Percentiles rank a stretch among this genome's conserved stretches.
These are phyloP conservation scores for Melampsora americana DNA, from an alignment of 1,284 basidiomycete species.

Conservation along the genomic window DNA sequence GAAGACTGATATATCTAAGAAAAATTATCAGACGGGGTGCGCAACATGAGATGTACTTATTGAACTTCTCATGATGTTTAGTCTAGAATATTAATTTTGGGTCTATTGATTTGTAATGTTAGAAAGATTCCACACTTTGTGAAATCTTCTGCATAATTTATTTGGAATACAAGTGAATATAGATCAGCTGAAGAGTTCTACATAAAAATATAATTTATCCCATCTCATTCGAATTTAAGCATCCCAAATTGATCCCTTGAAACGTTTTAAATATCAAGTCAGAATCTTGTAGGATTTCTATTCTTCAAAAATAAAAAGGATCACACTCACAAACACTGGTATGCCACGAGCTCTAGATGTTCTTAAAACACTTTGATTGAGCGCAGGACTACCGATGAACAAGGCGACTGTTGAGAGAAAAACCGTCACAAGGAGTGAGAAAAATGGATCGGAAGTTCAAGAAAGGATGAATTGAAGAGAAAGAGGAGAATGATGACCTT, in stretches of 20 bases:
- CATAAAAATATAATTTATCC: too few species aligned
- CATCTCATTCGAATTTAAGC: too few species aligned
- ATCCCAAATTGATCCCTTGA: constrained; percentile 44
- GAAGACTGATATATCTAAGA: too few species aligned
- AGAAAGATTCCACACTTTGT: too few species aligned
- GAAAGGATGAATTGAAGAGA: neutral
- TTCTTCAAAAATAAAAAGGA: neutral
- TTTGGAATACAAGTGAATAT: too few species aligned
- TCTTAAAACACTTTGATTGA: constrained; percentile 35
- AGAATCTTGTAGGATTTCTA: neutral
- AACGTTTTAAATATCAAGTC: neutral
- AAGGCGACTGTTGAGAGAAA: constrained; percentile 28
- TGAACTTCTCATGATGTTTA: too few species aligned
- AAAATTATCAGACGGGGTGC: too few species aligned
- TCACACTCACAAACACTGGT: constrained; percentile 38
- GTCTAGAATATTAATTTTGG: too few species aligned
- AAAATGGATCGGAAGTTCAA: neutral
- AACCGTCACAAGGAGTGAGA: neutral
- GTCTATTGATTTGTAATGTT: too few species aligned
- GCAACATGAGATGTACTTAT: too few species aligned
- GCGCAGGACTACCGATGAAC: constrained; percentile 43
- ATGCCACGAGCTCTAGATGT: constrained; percentile 41
- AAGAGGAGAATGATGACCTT: constrained; percentile 58
- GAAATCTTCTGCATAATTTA: too few species aligned
- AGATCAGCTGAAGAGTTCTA: too few species aligned